phyloP scores from a whole-genome alignment of 148 eudicot genomes.

The Rhododendron henanense region DNA sequence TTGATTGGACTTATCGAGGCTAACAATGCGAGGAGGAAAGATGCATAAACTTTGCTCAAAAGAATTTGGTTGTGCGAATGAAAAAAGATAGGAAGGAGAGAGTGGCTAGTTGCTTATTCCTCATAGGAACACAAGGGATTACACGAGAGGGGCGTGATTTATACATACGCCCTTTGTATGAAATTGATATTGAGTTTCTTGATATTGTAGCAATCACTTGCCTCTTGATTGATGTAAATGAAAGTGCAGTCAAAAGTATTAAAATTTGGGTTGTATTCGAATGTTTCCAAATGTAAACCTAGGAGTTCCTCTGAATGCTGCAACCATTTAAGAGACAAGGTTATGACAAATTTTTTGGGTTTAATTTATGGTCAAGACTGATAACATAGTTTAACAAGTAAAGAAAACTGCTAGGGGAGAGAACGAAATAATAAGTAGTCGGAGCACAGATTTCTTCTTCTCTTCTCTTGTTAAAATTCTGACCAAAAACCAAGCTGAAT shows the following conservation, averaged over 20 bases:
- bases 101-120: not conserved
- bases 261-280: not conserved
- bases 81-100: not conserved
- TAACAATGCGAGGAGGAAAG: not conserved
- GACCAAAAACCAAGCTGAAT: not conserved
- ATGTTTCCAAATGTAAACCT: not conserved
- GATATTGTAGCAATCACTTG: not conserved
- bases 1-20: conserved; percentile 1
- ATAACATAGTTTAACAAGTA: not conserved
- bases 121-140: not conserved
- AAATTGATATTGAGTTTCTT: not conserved
- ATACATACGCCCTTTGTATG: not conserved
- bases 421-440: no score
- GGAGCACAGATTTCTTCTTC: not conserved
- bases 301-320: not conserved
- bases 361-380: not conserved
- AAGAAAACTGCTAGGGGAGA: not conserved
- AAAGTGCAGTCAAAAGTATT: conserved; percentile 5
- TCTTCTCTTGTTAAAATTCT: not conserved
- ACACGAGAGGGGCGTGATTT: not conserved
- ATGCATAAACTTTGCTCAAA: not conserved
- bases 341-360: not conserved
- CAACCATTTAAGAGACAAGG: not conserved
- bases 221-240: conserved; percentile 12
- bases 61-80: not conserved